Evolutionary conservation across 352 stramenopile species (phyloP).

Genomic region (Phytophthora crassamura): DNA sequence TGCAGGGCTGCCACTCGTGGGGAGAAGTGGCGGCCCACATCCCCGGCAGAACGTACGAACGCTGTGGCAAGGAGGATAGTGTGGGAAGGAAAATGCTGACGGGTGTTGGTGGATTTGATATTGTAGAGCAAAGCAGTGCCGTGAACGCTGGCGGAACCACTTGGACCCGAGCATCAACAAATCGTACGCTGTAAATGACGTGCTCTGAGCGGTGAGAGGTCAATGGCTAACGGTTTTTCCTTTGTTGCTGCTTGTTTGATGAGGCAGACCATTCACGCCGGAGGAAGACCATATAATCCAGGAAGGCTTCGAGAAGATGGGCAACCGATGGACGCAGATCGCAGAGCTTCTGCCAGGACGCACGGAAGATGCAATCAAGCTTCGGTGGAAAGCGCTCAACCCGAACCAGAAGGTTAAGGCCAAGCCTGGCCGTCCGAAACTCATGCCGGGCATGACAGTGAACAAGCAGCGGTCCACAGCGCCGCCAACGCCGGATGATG

Average conservation of each 20-base stretch:
- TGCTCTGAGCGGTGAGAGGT: slow-evolving; percentile 3
- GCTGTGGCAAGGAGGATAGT: neutral
- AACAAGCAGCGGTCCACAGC: slow-evolving; percentile 52
- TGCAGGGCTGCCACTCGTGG: slow-evolving; percentile 77
- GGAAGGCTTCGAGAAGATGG: slow-evolving; percentile 89
- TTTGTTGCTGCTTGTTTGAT: neutral
- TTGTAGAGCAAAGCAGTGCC: slow-evolving; percentile 93
- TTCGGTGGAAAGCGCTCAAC: slow-evolving; percentile 81
- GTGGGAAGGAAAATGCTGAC: slow-evolving; percentile 6
- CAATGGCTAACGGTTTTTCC: slow-evolving; percentile 3
- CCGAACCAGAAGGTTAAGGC: slow-evolving; percentile 66
- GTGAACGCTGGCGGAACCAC: slow-evolving; percentile 97
- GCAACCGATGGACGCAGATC: slow-evolving; percentile 96
- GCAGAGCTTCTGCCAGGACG: slow-evolving; percentile 85
- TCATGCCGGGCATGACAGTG: slow-evolving; percentile 60
- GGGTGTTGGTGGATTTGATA: slow-evolving; percentile 39
- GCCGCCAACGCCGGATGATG: slow-evolving; percentile 62
- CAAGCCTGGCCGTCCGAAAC: slow-evolving; percentile 64
- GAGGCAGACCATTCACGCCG: slow-evolving; percentile 72
- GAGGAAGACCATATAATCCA: slow-evolving; percentile 96
- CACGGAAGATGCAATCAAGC: slow-evolving; percentile 90
- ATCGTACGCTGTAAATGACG: slow-evolving; percentile 43
- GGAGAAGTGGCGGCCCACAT: slow-evolving; percentile 68
- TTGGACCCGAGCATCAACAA: slow-evolving; percentile 94
- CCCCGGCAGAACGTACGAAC: slow-evolving; percentile 60